These are phyloP conservation scores for Chenopodium berlandieri DNA, from an alignment of 148 eudicot species.

Conservation along the genomic window DNA sequence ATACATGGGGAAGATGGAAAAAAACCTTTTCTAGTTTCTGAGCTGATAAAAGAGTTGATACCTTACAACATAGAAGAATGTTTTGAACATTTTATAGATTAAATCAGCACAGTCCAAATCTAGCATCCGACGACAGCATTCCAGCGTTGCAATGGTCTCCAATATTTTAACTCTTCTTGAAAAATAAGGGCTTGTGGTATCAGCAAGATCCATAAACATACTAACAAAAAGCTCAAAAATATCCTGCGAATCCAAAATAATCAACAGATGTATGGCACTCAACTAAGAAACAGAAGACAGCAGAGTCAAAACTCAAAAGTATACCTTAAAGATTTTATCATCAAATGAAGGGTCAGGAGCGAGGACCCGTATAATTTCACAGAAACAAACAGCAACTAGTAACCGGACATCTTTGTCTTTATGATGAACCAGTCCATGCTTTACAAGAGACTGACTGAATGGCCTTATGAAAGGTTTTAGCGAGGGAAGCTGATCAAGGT, in stretches of 20 bases:
- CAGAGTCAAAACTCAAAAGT: background rate
- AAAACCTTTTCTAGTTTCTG: background rate
- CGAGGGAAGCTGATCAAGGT: conserved; percentile 52
- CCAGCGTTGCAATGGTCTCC: conserved; percentile 69
- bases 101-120: conserved; percentile 65
- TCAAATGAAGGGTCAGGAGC: conserved; percentile 81
- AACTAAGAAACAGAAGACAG: background rate
- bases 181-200: conserved; percentile 55
- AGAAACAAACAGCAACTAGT: conserved; percentile 66
- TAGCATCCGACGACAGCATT: conserved; percentile 67
- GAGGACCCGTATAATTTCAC: conserved; percentile 78
- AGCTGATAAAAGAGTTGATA: conserved; percentile 18
- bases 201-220: conserved; percentile 69
- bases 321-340: conserved; percentile 58
- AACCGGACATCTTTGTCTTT: conserved; percentile 75
- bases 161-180: conserved; percentile 56
- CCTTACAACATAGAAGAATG: conserved; percentile 71
- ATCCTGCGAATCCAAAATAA: conserved; percentile 47
- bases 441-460: conserved; percentile 53
- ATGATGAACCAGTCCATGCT: conserved; percentile 58
- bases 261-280: background rate
- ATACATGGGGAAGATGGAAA: background rate
- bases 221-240: conserved; percentile 67
- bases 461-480: conserved; percentile 47
- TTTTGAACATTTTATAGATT: conserved; percentile 60